Percentiles rank a stretch among this genome's conserved stretches.
These are phyloP conservation scores for Rhizopus arrhizus DNA, from an alignment of 371 early-diverging fungal species.

Conservation along the genomic window DNA sequence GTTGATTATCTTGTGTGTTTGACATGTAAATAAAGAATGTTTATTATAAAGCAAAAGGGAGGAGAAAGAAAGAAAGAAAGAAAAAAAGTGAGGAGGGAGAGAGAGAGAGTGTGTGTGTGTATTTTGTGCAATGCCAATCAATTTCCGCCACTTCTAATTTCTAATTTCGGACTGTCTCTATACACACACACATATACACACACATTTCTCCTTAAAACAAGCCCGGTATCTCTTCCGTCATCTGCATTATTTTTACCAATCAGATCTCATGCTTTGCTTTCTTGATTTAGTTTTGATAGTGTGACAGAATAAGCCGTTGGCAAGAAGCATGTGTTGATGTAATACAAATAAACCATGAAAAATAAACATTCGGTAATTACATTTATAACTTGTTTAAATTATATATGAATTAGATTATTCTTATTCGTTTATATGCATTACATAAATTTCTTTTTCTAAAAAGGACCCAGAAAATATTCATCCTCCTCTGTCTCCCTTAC, in stretches of 20 bases:
- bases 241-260: neutral
- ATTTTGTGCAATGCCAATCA: constrained; percentile 23
- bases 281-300: too few species aligned
- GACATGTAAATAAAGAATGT: neutral
- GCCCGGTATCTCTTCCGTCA: constrained; percentile 10
- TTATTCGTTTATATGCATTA: too few species aligned
- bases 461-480: too few species aligned
- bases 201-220: constrained; percentile 4
- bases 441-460: too few species aligned
- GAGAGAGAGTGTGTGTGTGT: constrained; percentile 9
- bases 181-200: too few species aligned
- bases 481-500: too few species aligned
- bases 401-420: too few species aligned
- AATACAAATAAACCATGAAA: neutral
- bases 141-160: constrained; percentile 27
- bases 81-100: constrained; percentile 15
- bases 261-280: neutral
- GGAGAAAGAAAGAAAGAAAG: constrained; percentile 1
- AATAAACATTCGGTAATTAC: neutral
- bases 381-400: neutral
- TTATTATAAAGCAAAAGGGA: constrained; percentile 4
- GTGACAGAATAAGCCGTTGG: neutral
- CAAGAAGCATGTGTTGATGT: neutral
- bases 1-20: constrained; percentile 4
- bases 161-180: constrained; percentile 32